Conservation (phyloP, 106 monocot species). For the Cymbidium sinense region DNA sequence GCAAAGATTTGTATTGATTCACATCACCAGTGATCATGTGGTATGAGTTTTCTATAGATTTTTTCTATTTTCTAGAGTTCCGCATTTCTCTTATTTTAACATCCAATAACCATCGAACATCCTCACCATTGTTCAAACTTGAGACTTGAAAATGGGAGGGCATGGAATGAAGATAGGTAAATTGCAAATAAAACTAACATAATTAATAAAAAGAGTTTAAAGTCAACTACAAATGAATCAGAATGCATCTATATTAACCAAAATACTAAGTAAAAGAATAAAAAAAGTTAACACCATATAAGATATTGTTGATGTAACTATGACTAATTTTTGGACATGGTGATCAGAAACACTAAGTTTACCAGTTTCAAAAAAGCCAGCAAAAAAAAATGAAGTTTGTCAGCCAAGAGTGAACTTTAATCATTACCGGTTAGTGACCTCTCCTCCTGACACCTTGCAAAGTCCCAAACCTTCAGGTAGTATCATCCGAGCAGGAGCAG, state of each 20-base stretch:
- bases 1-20: no score
- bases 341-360: no score
- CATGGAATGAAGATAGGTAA: not conserved
- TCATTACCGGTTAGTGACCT: conserved; percentile 94
- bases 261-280: not conserved
- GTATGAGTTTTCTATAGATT: no score
- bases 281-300: not conserved
- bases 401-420: conserved; percentile 12
- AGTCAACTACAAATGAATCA: not conserved
- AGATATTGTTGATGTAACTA: not conserved
- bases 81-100: no score
- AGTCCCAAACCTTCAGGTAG: conserved; percentile 98
- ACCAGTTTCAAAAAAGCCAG: not conserved
- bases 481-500: conserved; percentile 98
- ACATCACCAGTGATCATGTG: no score
- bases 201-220: not conserved
- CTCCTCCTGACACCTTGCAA: conserved; percentile 97
- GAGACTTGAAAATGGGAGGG: not conserved
- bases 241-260: not conserved
- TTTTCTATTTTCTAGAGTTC: no score
- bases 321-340: not conserved
- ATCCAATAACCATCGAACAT: not conserved
- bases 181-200: not conserved
- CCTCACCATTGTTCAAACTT: not conserved
- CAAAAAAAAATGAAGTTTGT: not conserved